Evolutionary conservation across 306 rosid genomes (phyloP).

Genomic region (Begonia masoniana): DNA sequence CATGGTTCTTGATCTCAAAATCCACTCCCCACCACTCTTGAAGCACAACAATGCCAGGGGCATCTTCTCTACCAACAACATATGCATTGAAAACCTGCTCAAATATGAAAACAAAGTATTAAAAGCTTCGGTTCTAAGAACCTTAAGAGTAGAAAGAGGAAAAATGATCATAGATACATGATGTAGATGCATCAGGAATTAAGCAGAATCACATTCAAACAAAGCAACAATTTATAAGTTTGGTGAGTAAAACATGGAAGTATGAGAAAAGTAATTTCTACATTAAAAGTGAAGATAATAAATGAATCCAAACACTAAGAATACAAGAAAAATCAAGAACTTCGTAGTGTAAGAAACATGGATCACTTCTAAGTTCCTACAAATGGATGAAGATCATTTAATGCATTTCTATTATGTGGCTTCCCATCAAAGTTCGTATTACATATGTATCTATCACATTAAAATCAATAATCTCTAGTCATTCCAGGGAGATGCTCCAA

Average conservation of each 20-base stretch:
- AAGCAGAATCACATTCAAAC: background rate
- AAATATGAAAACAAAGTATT: conserved; percentile 6
- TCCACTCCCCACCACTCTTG: conserved; percentile 98
- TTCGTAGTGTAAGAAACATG: too few relatives aligned
- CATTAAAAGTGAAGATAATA: too few relatives aligned
- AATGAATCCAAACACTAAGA: too few relatives aligned
- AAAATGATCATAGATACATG: conserved; percentile 1
- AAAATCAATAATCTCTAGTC: too few relatives aligned
- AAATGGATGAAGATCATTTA: too few relatives aligned
- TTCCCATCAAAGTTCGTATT: too few relatives aligned
- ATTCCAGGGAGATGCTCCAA: too few relatives aligned
- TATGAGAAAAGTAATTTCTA: too few relatives aligned
- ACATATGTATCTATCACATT: too few relatives aligned
- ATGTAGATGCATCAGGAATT: background rate
- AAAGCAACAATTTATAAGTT: background rate
- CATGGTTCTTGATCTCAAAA: conserved; percentile 71
- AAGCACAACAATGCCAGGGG: conserved; percentile 81
- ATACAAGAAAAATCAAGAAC: too few relatives aligned
- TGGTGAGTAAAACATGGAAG: background rate
- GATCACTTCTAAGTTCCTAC: too few relatives aligned
- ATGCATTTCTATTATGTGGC: too few relatives aligned
- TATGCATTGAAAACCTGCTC: conserved; percentile 69
- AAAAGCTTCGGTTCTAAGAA: background rate
- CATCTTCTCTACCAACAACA: conserved; percentile 69
- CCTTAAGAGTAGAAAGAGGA: background rate